A percentile compares a stretch with the other conserved stretches of the same genome.
phyloP scores from a whole-genome alignment of 345 rosid species.

The Mallotus nudiflorus region DNA sequence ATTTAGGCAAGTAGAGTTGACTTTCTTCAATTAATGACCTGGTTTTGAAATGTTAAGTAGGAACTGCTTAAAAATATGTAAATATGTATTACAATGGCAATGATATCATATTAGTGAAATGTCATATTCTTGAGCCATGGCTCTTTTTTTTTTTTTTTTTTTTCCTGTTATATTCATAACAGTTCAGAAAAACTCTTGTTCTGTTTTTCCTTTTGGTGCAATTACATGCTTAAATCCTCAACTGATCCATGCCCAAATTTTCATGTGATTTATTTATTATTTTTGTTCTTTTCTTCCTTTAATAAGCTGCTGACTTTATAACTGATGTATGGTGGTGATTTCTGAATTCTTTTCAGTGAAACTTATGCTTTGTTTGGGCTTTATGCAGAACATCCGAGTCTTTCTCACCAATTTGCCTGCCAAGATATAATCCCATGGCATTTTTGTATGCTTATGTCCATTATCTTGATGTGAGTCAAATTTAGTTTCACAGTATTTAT shows the following conservation, averaged over 20 bases:
- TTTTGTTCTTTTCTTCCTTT: too few relatives aligned
- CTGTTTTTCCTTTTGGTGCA: not conserved
- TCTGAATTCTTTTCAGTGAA: not conserved
- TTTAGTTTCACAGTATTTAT: conserved; percentile 10
- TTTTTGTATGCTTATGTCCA: conserved; percentile 95
- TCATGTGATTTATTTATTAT: too few relatives aligned
- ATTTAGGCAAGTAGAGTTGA: conserved; percentile 61
- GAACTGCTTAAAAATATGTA: too few relatives aligned
- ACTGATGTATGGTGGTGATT: not conserved
- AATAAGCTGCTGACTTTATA: not conserved
- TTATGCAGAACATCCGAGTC: conserved; percentile 92
- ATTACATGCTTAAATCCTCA: too few relatives aligned
- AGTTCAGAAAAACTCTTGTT: not conserved
- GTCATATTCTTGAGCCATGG: not conserved
- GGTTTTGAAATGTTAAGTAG: not conserved
- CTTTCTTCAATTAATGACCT: conserved; percentile 1
- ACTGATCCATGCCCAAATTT: not conserved
- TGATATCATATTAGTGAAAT: not conserved
- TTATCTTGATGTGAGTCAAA: conserved; percentile 84
- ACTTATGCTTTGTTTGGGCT: conserved; percentile 17
- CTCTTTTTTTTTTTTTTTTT: not conserved
- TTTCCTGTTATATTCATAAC: not conserved
- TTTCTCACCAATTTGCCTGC: conserved; percentile 97
- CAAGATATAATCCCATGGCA: conserved; percentile 93
- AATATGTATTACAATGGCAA: not conserved